A percentile compares a stretch with the other conserved stretches of the same genome.
Conservation (phyloP, 768 basidiomycete species). For the Auriscalpium vulgare region DNA sequence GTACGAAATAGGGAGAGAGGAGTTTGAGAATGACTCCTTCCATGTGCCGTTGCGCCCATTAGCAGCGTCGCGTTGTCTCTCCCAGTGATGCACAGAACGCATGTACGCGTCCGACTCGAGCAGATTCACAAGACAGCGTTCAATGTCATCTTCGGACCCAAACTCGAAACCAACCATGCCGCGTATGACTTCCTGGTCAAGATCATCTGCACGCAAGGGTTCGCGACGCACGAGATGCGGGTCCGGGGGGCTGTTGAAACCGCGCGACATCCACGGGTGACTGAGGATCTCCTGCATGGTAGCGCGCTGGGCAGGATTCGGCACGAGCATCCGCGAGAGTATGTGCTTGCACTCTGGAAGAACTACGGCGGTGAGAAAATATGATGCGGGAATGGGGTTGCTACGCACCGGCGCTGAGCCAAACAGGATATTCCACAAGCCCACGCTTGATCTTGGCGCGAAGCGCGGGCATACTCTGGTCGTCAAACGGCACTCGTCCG, state of each 20-base stretch:
- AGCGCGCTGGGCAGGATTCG: slow-evolving; percentile 77
- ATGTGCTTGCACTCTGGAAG: slow-evolving; percentile 85
- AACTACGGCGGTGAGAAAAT: slow-evolving; percentile 9
- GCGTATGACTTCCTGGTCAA: slow-evolving; percentile 78
- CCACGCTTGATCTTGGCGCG: slow-evolving; percentile 99
- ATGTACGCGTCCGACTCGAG: slow-evolving; percentile 74
- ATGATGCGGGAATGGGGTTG: background rate
- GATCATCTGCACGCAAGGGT: slow-evolving; percentile 80
- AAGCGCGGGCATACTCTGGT: slow-evolving; percentile 97
- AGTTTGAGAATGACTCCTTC: slow-evolving; percentile 57
- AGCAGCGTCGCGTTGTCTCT: slow-evolving; percentile 45
- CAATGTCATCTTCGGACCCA: slow-evolving; percentile 81
- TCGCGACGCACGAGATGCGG: slow-evolving; percentile 83
- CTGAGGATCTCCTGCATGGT: slow-evolving; percentile 75
- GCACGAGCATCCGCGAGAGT: slow-evolving; percentile 92
- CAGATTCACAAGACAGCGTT: slow-evolving; percentile 59
- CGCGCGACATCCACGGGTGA: slow-evolving; percentile 92
- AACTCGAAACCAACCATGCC: slow-evolving; percentile 98
- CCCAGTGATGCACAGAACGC: slow-evolving; percentile 70
- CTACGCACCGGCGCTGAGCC: slow-evolving; percentile 82
- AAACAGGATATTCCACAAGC: slow-evolving; percentile 92
- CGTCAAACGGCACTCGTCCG: slow-evolving; percentile 98
- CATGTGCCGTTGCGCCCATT: slow-evolving; percentile 36
- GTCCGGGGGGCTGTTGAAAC: slow-evolving; percentile 72
- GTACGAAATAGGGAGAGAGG: slow-evolving; percentile 59